A percentile compares a stretch with the other conserved stretches of the same genome.
phyloP scores from a whole-genome alignment of 2,329 filamentous ascomycete genomes.

The Scedosporium boydii region DNA sequence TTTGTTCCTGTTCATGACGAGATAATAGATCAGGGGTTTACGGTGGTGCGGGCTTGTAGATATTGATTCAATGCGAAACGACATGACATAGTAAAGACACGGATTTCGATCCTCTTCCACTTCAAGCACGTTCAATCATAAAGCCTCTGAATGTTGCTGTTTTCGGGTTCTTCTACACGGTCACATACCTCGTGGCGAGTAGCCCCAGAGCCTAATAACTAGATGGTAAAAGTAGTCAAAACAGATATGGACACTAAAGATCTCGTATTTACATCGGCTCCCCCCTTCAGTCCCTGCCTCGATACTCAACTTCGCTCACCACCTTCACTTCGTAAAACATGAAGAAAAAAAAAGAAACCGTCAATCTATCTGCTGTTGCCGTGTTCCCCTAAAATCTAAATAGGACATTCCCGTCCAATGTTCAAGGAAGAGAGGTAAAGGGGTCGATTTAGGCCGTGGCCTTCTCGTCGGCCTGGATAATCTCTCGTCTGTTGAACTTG shows the following conservation, averaged over 20 bases:
- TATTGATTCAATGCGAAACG: background rate
- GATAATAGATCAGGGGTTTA: background rate
- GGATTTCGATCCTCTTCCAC: no score
- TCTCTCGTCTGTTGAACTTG: slow-evolving; percentile 31
- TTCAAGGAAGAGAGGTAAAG: background rate
- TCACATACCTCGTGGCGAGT: no score
- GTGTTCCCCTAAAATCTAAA: background rate
- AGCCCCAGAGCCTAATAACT: no score
- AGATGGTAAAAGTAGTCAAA: no score
- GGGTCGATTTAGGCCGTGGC: background rate
- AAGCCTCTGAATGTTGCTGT: no score
- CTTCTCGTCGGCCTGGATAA: slow-evolving; percentile 26
- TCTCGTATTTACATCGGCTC: background rate
- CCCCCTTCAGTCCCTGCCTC: background rate
- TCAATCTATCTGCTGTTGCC: background rate
- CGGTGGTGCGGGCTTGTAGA: background rate
- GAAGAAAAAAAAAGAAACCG: background rate
- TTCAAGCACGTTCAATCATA: no score
- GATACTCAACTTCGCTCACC: no score
- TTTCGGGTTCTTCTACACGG: no score
- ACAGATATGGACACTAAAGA: no score
- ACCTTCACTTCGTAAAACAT: no score
- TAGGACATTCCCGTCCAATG: no score
- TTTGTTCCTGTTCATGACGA: background rate
- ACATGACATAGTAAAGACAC: background rate